Evolutionary conservation across 805 yeast species (phyloP).

Genomic region (Lipomyces mesembrius): DNA sequence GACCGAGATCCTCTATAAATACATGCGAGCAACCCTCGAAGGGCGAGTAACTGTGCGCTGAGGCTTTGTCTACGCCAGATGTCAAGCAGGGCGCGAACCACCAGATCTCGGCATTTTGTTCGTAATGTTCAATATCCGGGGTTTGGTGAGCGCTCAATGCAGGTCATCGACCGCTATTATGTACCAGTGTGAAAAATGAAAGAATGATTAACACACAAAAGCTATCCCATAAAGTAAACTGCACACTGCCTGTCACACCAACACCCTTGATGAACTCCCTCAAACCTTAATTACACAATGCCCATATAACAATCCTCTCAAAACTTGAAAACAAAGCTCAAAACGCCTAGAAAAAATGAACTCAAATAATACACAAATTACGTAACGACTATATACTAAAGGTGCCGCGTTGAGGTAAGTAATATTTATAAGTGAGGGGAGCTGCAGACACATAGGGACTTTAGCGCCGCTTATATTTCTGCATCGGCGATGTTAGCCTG

Average conservation of each 20-base stretch:
- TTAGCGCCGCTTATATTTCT: conserved; percentile 20
- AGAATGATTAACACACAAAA: background rate
- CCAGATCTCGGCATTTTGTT: no score
- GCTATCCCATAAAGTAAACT: background rate
- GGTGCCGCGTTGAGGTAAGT: background rate
- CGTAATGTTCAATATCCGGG: no score
- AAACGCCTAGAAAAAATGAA: conserved; percentile 1
- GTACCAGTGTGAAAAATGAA: background rate
- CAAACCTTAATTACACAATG: background rate
- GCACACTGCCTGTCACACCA: background rate
- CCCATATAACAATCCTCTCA: background rate
- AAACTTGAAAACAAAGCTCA: background rate
- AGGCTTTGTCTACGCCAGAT: no score
- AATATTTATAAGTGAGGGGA: background rate
- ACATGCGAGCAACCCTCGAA: no score
- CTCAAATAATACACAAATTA: background rate
- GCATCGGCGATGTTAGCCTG: background rate
- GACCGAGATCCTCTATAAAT: no score
- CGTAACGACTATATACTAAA: background rate
- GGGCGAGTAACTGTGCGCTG: no score
- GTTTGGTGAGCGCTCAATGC: no score
- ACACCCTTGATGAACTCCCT: background rate
- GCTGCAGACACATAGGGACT: background rate
- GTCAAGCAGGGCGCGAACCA: no score
- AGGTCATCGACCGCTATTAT: no score